Base-by-base conservation (phyloP, 441 rosid species). In the Populus hybrid region DNA sequence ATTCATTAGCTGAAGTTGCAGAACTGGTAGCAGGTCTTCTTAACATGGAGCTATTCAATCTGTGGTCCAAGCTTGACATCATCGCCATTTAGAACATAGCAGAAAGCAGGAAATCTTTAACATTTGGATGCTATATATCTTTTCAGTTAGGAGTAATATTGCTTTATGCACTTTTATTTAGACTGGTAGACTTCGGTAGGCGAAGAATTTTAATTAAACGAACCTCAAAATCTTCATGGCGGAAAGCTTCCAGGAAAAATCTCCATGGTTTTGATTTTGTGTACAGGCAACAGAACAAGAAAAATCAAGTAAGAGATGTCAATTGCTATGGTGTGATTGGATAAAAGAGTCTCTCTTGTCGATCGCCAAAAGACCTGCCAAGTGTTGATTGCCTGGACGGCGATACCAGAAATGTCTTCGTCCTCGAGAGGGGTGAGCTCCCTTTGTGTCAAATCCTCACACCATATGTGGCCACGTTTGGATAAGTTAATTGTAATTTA, bases 151-250 rank as follows among this genome's bases (percentile, higher is more conserved):
- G 36, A 34, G 36, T 6, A 34, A 34, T 34, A 34, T 1, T 34
- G 36, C 36, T 6, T 34, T 6, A 34, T 34, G 36, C 8, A 7
- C 85, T 94, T 2, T 93, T 93, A 14, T 46, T 46, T 10, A 40
- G 46, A 10, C 46, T 10, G 46, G 46, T 46, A 46, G 20, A 46
- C 57, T 14, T 14, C 4, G 20, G 20, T 46, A 9, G 42, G 11
- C 11, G 42, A 38, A 8, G 42, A 38, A 38, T 38, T 38, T 38
- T 38, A 38, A 34, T 34, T 34, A 34, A 12, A 46, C 57, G 57
- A 46, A 4, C 57, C 57, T 1, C 57, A 46, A 46, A 46, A 46
- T 46, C 57, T 46, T 1, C 57, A 46, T 12, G 53, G 53, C 53
- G 53, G 53, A 14, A 46, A 46, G 53, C 53, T 40, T 40, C 1